These are phyloP conservation scores for Nothopassalora personata DNA, from an alignment of 2,329 filamentous ascomycete genomes.

Conservation along the genomic window DNA sequence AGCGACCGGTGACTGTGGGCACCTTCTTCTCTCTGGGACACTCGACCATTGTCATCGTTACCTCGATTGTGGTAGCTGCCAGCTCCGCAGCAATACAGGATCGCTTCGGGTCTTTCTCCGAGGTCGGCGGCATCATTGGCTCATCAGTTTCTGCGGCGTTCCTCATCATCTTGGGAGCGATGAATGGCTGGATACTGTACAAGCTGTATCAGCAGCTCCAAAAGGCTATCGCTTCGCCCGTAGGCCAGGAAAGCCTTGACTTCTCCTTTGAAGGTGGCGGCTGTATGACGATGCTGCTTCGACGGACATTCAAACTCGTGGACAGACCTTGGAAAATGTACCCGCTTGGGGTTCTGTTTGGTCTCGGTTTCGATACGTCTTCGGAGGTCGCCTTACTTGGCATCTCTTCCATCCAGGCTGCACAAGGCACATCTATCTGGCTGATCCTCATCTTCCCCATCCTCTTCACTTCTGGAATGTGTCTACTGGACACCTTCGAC, in stretches of 20 bases:
- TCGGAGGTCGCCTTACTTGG: slow-evolving; percentile 90
- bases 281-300: slow-evolving; percentile 65
- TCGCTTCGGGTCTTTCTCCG: slow-evolving; percentile 73
- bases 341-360: slow-evolving; percentile 76
- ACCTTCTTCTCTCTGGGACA: slow-evolving; percentile 93
- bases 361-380: slow-evolving; percentile 90
- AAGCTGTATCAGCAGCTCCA: slow-evolving; percentile 66
- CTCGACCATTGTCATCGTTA: slow-evolving; percentile 86
- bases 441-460: slow-evolving; percentile 86
- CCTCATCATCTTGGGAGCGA: slow-evolving; percentile 71
- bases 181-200: slow-evolving; percentile 81
- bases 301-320: slow-evolving; percentile 68
- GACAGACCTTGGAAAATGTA: slow-evolving; percentile 92
- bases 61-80: slow-evolving; percentile 85
- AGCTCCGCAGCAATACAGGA: slow-evolving; percentile 78
- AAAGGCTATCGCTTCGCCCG: slow-evolving; percentile 49
- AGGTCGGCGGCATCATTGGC: slow-evolving; percentile 81
- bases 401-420: slow-evolving; percentile 80
- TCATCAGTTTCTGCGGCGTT: slow-evolving; percentile 81
- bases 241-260: slow-evolving; percentile 35
- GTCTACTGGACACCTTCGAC: slow-evolving; percentile 84
- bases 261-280: slow-evolving; percentile 73
- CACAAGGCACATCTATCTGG: slow-evolving; percentile 85
- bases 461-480: slow-evolving; percentile 93
- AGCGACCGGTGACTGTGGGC: slow-evolving; percentile 83